phyloP scores from a whole-genome alignment of 331 rosid species.

The Pyrus hybrid region DNA sequence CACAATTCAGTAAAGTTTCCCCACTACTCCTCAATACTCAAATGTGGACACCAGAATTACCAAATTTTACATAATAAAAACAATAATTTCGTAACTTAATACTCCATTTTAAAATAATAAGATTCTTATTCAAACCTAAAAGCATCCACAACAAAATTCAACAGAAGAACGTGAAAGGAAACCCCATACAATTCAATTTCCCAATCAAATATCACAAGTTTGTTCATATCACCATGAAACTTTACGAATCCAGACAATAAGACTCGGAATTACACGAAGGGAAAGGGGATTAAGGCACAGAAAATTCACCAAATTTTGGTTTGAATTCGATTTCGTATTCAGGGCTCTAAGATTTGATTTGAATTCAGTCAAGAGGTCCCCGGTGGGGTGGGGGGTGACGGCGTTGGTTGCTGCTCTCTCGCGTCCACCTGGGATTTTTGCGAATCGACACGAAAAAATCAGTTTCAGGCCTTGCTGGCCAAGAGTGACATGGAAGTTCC shows the following conservation, averaged over 20 bases:
- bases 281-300: neutral
- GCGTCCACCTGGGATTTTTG: neutral
- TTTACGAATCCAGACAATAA: neutral
- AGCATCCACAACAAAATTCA: neutral
- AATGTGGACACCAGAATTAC: neutral
- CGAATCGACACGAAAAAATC: neutral
- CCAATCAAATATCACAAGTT: neutral
- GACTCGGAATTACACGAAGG: neutral
- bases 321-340: neutral
- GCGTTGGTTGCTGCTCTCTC: neutral
- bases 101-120: too few relatives aligned
- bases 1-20: neutral
- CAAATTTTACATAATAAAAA: neutral
- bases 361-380: neutral
- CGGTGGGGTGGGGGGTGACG: neutral
- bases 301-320: neutral
- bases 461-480: neutral
- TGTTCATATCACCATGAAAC: neutral
- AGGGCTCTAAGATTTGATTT: neutral
- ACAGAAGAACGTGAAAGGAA: neutral
- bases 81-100: neutral
- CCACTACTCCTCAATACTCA: neutral
- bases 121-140: neutral
- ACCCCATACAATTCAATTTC: neutral
- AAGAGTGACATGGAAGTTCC: neutral